Base-by-base conservation (phyloP, 257 asterid species). In the Misopates orontium region DNA sequence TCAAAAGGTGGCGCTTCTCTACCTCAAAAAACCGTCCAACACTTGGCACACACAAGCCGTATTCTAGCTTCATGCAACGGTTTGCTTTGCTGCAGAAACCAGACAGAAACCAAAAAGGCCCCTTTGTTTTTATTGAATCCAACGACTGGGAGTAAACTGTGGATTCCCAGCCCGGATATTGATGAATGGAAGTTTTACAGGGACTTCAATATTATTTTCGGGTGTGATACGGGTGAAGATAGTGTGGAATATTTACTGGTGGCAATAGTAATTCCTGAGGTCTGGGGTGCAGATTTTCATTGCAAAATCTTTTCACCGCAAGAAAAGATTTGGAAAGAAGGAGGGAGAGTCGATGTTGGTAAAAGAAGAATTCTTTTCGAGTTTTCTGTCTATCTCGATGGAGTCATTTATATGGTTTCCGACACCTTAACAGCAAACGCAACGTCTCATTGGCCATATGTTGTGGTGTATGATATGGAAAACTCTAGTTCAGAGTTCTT, bases 41-140 rank as follows among this genome's bases (percentile, higher is more conserved):
- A 47, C 23, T 7, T 56, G 21, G 6, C 12, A 17, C 3, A 0
- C 8, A 0, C 3, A 1, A 50, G 47, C 14, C 1, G 5, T 5
- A 24, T 64, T 25, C 10, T 48, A 10, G 61, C 56, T 17, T 64
- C 76, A 5, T 47, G 61, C 23, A 71, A 71, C 3, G 62, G 71
- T 2, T 25, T 71, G 32, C 61, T 64, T 22, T 64, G 71, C 11
- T 32, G 60, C 3, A 36, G 47, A 56, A 58, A 45, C 32, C 8
- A 0, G 3, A 15, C 0, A 10, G 4, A 32, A 0, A 3, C 7
- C 0, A 4, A 19, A 8, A 3, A 13, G 1, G n/a, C n/a, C n/a
- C 47, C 39, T 6, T 36, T 71, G 16, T 32, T 55, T 11, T 3
- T 64, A 10, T 48, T 56, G 14, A 71, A 64, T 49, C 71, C 69